Evolutionary conservation across 2,329 filamentous ascomycete species (phyloP), one percentile per base, ranked within the genome.

Genomic region (Hymenotorrendiella dingleyae): DNA sequence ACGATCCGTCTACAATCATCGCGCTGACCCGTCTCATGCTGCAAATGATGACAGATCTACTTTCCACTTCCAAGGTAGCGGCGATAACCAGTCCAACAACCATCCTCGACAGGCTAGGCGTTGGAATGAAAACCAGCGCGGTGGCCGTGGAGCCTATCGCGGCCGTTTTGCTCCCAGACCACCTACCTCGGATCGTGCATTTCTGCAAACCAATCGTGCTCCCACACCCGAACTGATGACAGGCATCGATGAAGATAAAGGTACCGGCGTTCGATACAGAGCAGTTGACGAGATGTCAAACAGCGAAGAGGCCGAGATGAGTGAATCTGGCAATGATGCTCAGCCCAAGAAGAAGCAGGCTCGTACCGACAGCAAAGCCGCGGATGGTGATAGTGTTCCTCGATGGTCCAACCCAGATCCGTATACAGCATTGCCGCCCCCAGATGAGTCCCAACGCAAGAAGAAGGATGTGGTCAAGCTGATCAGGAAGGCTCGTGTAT

Each of bases 371-470:
- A 49, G 56, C 12, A 61, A 61, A 7, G 60, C 66, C n/a, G 58
- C 63, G 17, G 68, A 65, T 48, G 60, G 70, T 42, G 66, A 69
- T 11, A 53, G 56, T 40, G 64, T 62, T 4, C 88, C 89, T 3
- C 89, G 85, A 62, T 97, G 91, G 91, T 95, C 89, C 4, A 97
- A 97, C 55, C 90, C 91, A 3, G 91, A 97, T 61, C 89, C 90
- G 0, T 96, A 97, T 64, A 94, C 87, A 5, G 85, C 80, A 2
- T 70, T 95, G 8, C 91, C 91, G 7, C 89, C 88, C 6, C 78
- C 82, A 0, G 84, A 90, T 51, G 84, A 89, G 42, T 72, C 70
- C 4, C 72, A 77, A 28, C 74, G 76, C 16, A 94, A 93, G 65
- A 88, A 84, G 64, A 82, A 80, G 53, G 89, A 96, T 53, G 83